Evolutionary conservation across 768 basidiomycete genomes (phyloP).

Genomic region (Tremella mesenterica): DNA sequence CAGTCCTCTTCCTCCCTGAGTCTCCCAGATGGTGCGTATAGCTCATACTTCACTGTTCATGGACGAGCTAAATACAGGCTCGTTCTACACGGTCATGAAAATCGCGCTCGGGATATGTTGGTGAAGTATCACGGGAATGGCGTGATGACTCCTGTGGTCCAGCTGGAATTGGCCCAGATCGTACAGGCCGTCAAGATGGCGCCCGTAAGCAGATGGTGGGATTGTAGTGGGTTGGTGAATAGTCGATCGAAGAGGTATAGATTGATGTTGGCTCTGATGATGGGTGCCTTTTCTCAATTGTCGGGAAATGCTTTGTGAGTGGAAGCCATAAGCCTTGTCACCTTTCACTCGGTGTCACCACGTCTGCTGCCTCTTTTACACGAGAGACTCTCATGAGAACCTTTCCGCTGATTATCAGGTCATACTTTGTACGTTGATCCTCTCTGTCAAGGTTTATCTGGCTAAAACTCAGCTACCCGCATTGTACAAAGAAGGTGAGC

Average conservation of each 20-base stretch:
- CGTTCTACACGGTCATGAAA: conserved; percentile 15
- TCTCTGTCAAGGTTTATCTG: background rate
- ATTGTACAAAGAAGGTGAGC: conserved; percentile 19
- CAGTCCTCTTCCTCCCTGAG: conserved; percentile 20
- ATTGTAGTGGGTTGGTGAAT: conserved; percentile 11
- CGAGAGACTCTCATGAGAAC: background rate
- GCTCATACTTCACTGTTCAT: background rate
- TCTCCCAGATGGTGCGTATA: conserved; percentile 24
- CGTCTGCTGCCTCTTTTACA: background rate
- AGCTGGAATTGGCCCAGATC: conserved; percentile 20
- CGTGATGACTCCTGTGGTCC: conserved; percentile 9
- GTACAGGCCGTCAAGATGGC: background rate
- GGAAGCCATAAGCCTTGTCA: background rate
- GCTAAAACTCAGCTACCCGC: conserved; percentile 9
- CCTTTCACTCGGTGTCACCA: background rate
- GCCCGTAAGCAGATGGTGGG: conserved; percentile 10
- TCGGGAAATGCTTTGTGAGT: conserved; percentile 17
- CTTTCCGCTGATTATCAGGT: background rate
- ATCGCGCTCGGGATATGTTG: conserved; percentile 14
- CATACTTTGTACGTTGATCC: background rate
- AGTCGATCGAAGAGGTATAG: conserved; percentile 12
- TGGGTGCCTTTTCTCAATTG: conserved; percentile 20
- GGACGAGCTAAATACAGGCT: conserved; percentile 10
- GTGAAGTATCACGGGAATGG: conserved; percentile 24
- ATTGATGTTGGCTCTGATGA: conserved; percentile 17